Base-by-base conservation (phyloP, 2,329 filamentous ascomycete species). In the Fusarium domesticum region DNA sequence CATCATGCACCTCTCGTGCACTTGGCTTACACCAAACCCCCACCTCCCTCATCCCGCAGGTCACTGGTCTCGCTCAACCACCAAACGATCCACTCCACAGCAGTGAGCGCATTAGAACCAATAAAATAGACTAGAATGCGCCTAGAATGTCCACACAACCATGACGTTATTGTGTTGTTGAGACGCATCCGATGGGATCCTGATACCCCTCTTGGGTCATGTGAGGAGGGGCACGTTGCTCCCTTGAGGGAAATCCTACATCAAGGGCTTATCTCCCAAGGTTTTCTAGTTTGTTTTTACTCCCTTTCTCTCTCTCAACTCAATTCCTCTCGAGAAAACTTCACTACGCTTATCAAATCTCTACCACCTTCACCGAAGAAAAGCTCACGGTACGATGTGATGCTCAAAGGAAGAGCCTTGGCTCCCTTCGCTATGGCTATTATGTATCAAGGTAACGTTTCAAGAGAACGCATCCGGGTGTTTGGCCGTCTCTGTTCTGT, bases 391-490 rank as follows among this genome's bases (percentile, higher is more conserved):
- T 60, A 60, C 57, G 57, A 60, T 59, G 55, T 60, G 58, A 43
- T 48, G 28, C 44, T 12, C 48, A 60, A 36, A 43, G 39, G 32
- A 43, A 51, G 51, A 57, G 45, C 43, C 16, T 57, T 60, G 55
- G 42, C 58, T 43, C 55, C 43, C 41, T 56, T 60, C 53, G 57
- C 58, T 54, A 46, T 53, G 43, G 50, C 56, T 50, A 49, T 53
- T 44, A 61, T 39, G 55, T 53, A 67, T 72, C 70, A 66, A 73
- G 70, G 70, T 73, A 73, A 72, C 65, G 69, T 69, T 54, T 56
- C n/a, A 64, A 60, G 68, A 69, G 67, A 69, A 65, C 61, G 70
- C 70, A 73, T 63, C 68, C 70, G 70, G 70, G 70, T 73, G 70
- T 71, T 71, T 59, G 55, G 43, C 62, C 58, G 52, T 49, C 35